phyloP scores from a whole-genome alignment of 495 filamentous ascomycete genomes.

The Sordaria brevicollis region DNA sequence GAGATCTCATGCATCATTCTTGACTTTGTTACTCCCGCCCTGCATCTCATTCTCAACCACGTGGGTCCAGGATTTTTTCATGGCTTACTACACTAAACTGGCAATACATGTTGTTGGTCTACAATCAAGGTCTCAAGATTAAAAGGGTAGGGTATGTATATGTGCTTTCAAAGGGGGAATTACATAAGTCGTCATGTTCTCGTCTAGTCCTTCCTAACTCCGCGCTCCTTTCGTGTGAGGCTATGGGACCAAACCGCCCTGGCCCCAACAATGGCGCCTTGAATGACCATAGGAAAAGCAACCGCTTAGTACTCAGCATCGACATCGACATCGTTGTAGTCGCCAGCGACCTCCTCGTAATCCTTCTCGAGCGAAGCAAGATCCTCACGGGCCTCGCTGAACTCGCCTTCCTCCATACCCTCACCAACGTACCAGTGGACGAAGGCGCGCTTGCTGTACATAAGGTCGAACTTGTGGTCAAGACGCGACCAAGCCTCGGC shows the following conservation, averaged over 20 bases:
- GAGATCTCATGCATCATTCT: neutral
- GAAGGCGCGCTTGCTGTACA: slow-evolving; percentile 93
- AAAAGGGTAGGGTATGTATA: neutral
- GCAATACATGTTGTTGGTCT: neutral
- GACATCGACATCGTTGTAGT: slow-evolving; percentile 55
- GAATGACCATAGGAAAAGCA: neutral
- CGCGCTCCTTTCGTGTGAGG: neutral
- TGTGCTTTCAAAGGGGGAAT: neutral
- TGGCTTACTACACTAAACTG: no score
- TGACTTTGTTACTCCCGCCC: neutral
- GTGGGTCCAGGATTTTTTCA: neutral
- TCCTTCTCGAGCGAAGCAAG: slow-evolving; percentile 83
- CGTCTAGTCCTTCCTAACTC: neutral
- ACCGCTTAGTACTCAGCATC: slow-evolving; percentile 60
- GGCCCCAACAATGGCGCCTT: neutral
- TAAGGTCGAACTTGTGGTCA: slow-evolving; percentile 91
- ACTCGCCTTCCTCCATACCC: slow-evolving; percentile 94
- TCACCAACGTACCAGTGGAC: slow-evolving; percentile 95
- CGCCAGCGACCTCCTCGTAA: slow-evolving; percentile 82
- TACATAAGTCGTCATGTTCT: neutral
- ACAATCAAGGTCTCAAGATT: neutral
- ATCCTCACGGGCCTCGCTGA: slow-evolving; percentile 84
- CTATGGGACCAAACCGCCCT: neutral
- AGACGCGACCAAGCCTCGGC: slow-evolving; percentile 83
- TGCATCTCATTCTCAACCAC: neutral